A percentile compares a stretch with the other conserved stretches of the same genome.
phyloP scores from a whole-genome alignment of 805 yeast species.

The Kazachstania psychrophila region DNA sequence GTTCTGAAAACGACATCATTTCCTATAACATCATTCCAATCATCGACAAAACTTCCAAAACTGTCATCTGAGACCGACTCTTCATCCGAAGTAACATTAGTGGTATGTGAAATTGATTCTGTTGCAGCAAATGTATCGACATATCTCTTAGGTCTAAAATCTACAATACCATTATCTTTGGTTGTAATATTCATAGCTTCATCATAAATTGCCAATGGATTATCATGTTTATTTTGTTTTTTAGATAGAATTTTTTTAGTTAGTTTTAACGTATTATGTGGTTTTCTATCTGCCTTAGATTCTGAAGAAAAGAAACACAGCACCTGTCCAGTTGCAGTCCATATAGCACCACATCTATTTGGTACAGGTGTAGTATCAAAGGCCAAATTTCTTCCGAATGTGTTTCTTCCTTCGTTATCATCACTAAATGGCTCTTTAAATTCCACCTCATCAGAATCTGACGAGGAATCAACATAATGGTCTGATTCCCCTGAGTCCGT shows the following conservation, averaged over 20 bases:
- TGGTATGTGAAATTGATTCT: conserved; percentile 6
- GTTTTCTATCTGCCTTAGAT: conserved; percentile 33
- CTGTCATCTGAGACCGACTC: conserved; percentile 24
- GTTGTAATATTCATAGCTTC: conserved; percentile 1
- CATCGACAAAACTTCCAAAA: conserved; percentile 55
- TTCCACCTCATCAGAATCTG: conserved; percentile 36
- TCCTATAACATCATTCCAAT: conserved; percentile 56
- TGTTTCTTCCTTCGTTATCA: conserved; percentile 4
- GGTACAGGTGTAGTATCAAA: conserved; percentile 85
- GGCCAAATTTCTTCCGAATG: conserved; percentile 18
- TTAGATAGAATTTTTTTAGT: conserved; percentile 22
- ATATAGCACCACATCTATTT: conserved; percentile 84
- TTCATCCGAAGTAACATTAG: conserved; percentile 20
- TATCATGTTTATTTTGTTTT: conserved; percentile 5
- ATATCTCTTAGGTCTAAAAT: conserved; percentile 26
- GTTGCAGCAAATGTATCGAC: conserved; percentile 22
- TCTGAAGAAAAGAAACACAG: conserved; percentile 74
- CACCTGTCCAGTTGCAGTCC: conserved; percentile 71
- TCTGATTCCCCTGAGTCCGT: conserved; percentile 26
- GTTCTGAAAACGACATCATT: conserved; percentile 43
- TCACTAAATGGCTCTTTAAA: conserved; percentile 24
- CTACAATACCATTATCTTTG: neutral
- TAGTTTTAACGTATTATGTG: conserved; percentile 25
- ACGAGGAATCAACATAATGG: conserved; percentile 22
- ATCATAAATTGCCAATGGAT: conserved; percentile 2